Evolutionary conservation across 2,329 filamentous ascomycete species (phyloP).

Genomic region (Ceratocystis diversiconidia): DNA sequence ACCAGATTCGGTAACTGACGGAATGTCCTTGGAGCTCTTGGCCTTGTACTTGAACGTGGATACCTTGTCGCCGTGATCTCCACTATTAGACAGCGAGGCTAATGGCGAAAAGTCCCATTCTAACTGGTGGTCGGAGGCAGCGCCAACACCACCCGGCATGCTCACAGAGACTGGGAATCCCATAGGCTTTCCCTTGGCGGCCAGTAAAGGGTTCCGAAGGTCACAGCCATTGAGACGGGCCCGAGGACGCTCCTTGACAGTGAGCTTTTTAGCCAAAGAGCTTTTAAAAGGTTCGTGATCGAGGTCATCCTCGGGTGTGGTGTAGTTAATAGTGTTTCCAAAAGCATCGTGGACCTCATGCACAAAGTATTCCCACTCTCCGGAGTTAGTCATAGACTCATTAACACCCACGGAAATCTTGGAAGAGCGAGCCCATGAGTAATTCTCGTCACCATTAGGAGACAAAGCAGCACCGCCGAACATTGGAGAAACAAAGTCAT

Average conservation of each 20-base stretch:
- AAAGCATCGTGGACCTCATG: constrained; percentile 86
- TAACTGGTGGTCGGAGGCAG: constrained; percentile 54
- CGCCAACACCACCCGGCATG: constrained; percentile 46
- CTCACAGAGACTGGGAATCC: constrained; percentile 46
- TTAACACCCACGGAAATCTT: constrained; percentile 71
- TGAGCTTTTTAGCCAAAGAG: constrained; percentile 60
- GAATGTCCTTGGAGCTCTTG: constrained; percentile 47
- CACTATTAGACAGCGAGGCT: constrained; percentile 51
- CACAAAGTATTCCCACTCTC: constrained; percentile 77
- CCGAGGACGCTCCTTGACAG: constrained; percentile 73
- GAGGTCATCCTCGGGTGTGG: constrained; percentile 49
- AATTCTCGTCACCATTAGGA: constrained; percentile 42
- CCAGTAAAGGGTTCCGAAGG: constrained; percentile 64
- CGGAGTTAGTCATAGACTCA: constrained; percentile 67
- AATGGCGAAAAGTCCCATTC: constrained; percentile 72
- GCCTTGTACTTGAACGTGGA: constrained; percentile 44
- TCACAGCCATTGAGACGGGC: constrained; percentile 62
- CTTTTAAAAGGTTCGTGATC: constrained; percentile 46
- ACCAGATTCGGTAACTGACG: constrained; percentile 60
- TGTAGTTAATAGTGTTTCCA: constrained; percentile 72
- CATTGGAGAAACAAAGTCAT: constrained; percentile 67
- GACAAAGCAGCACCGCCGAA: constrained; percentile 47
- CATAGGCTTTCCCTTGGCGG: constrained; percentile 57
- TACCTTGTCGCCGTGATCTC: constrained; percentile 51
- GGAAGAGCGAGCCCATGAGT: constrained; percentile 67